phyloP scores from a whole-genome alignment of 2,329 filamentous ascomycete genomes.

The Phaeophleospora eucalypticola region DNA sequence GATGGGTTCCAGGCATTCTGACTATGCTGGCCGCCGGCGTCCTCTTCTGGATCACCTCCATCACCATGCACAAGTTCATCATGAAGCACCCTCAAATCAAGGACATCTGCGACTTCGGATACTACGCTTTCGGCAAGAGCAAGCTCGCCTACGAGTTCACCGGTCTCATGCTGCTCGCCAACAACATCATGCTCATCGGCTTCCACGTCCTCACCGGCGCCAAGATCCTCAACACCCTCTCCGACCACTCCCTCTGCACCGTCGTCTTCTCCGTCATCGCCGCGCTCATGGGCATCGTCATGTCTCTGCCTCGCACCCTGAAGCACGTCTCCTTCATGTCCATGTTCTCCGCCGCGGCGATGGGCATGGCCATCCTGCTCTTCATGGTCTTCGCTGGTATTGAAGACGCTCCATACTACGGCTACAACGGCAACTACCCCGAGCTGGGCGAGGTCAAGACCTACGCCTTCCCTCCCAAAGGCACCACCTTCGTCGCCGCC shows the following conservation, averaged over 20 bases:
- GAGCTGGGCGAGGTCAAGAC: slow-evolving; percentile 42
- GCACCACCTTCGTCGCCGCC: slow-evolving; percentile 45
- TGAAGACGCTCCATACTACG: slow-evolving; percentile 41
- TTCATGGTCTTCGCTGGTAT: slow-evolving; percentile 49
- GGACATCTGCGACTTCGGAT: slow-evolving; percentile 50
- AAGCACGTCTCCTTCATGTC: slow-evolving; percentile 50
- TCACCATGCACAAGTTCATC: slow-evolving; percentile 51
- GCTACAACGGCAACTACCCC: slow-evolving; percentile 46
- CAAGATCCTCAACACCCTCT: slow-evolving; percentile 48
- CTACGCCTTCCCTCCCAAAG: slow-evolving; percentile 46
- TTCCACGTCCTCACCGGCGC: slow-evolving; percentile 50
- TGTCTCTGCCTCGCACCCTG: slow-evolving; percentile 45
- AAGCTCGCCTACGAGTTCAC: slow-evolving; percentile 44
- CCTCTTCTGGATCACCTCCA: slow-evolving; percentile 49
- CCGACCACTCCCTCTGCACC: slow-evolving; percentile 47
- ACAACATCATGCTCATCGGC: slow-evolving; percentile 50
- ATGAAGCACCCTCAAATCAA: slow-evolving; percentile 50
- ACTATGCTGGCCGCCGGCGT: slow-evolving; percentile 45
- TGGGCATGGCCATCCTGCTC: slow-evolving; percentile 48
- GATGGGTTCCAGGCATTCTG: slow-evolving; percentile 46
- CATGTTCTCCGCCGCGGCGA: slow-evolving; percentile 48
- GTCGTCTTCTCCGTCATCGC: slow-evolving; percentile 47
- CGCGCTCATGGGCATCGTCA: slow-evolving; percentile 45
- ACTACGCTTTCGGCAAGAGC: slow-evolving; percentile 44
- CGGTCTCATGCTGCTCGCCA: slow-evolving; percentile 47